phyloP scores from a whole-genome alignment of 83 land plant species.

The Larix sibirica region DNA sequence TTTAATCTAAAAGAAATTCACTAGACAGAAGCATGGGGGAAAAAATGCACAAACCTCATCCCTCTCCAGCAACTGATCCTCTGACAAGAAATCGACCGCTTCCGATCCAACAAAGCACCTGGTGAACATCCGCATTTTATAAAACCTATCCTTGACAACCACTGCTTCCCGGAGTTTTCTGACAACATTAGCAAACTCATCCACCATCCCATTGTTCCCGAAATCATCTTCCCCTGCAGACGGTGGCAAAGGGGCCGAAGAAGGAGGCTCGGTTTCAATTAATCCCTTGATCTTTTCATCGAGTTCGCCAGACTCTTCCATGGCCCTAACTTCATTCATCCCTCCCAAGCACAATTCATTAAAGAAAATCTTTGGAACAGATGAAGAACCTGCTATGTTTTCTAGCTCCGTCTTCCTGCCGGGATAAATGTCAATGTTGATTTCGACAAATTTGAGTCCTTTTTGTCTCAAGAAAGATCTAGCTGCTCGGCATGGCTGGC shows the following conservation, averaged over 20 bases:
- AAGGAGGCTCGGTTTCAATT: constrained; percentile 44
- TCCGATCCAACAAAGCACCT: constrained; percentile 81
- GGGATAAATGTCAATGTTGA: constrained; percentile 78
- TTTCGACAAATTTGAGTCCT: constrained; percentile 63
- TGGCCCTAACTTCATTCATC: constrained; percentile 49
- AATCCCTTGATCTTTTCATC: constrained; percentile 61
- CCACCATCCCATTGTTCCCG: constrained; percentile 52
- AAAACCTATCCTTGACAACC: constrained; percentile 67
- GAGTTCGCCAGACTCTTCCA: constrained; percentile 66
- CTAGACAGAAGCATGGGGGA: neutral
- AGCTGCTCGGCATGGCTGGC: constrained; percentile 53
- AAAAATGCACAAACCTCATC: constrained; percentile 62
- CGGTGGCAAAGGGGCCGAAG: constrained; percentile 71
- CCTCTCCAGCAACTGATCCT: constrained; percentile 83
- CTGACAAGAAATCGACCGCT: constrained; percentile 80
- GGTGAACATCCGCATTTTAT: constrained; percentile 63
- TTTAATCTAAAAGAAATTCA: neutral
- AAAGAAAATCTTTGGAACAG: constrained; percentile 73
- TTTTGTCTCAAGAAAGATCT: constrained; percentile 51
- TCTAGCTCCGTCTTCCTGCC: constrained; percentile 75
- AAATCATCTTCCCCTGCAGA: constrained; percentile 80
- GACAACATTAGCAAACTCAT: constrained; percentile 70
- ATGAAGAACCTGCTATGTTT: constrained; percentile 60
- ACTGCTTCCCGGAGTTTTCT: constrained; percentile 61
- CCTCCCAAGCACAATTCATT: constrained; percentile 74